Conservation (phyloP, 805 yeast genomes). For the Wickerhamomyces hampshirensis region DNA sequence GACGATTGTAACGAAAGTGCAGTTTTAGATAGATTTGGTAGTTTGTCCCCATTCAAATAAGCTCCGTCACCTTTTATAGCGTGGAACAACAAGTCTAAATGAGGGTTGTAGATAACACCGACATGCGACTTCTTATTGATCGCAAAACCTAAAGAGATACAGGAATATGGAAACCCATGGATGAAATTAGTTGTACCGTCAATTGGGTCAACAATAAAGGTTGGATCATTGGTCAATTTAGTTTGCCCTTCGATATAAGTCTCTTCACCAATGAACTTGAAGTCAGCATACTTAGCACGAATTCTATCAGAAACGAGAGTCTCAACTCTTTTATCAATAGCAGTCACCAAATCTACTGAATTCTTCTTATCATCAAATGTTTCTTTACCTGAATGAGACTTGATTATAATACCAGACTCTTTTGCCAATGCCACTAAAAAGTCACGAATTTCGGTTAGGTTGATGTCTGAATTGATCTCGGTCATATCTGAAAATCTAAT, state of each 20-base stretch:
- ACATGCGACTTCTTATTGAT: slow-evolving; percentile 43
- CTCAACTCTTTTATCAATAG: slow-evolving; percentile 55
- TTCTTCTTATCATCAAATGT: slow-evolving; percentile 53
- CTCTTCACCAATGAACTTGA: slow-evolving; percentile 58
- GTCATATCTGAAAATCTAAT: no score
- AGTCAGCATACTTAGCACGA: slow-evolving; percentile 39
- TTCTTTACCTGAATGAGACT: slow-evolving; percentile 42
- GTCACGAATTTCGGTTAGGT: slow-evolving; percentile 25
- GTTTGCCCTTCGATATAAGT: slow-evolving; percentile 46
- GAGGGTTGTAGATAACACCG: slow-evolving; percentile 67
- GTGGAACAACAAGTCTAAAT: slow-evolving; percentile 44
- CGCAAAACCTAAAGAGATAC: slow-evolving; percentile 57
- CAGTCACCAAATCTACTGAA: slow-evolving; percentile 59
- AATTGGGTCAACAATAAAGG: slow-evolving; percentile 61
- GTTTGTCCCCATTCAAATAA: slow-evolving; percentile 38
- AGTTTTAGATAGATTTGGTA: slow-evolving; percentile 28
- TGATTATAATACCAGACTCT: slow-evolving; percentile 47
- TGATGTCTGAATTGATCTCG: neutral
- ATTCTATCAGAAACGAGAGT: slow-evolving; percentile 32
- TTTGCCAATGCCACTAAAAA: slow-evolving; percentile 36
- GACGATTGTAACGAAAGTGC: slow-evolving; percentile 45
- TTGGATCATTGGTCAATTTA: slow-evolving; percentile 44
- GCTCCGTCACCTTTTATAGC: slow-evolving; percentile 57
- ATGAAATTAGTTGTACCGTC: slow-evolving; percentile 66
- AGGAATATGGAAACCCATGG: slow-evolving; percentile 57